Evolutionary conservation across 1,284 basidiomycete genomes (phyloP).

Genomic region (Spongispora temasekensis): DNA sequence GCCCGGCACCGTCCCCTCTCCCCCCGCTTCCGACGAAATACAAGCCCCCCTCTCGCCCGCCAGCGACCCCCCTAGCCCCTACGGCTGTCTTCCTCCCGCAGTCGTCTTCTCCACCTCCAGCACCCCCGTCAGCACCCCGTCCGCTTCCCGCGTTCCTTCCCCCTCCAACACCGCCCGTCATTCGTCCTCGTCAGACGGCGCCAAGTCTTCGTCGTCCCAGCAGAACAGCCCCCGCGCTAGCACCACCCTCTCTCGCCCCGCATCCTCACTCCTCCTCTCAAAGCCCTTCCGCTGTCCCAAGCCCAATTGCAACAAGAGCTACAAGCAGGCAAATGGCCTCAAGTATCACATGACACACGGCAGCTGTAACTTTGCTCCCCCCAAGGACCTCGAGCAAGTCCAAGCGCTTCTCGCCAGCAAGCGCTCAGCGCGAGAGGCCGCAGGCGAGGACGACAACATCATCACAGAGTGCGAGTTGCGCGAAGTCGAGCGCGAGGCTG

Average conservation of each 20-base stretch:
- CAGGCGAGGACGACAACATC: slow-evolving; percentile 36
- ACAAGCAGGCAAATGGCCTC: slow-evolving; percentile 96
- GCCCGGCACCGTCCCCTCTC: slow-evolving; percentile 52
- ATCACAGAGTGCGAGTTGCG: slow-evolving; percentile 69
- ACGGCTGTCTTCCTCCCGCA: slow-evolving; percentile 63
- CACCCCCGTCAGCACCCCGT: slow-evolving; percentile 44
- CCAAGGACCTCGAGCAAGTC: slow-evolving; percentile 74
- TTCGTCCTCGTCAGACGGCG: slow-evolving; percentile 5
- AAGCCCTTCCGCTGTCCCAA: slow-evolving; percentile 98
- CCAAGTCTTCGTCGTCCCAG: slow-evolving; percentile 17
- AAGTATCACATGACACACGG: slow-evolving; percentile 98
- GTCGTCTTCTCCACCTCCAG: slow-evolving; percentile 53
- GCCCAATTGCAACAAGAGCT: slow-evolving; percentile 96
- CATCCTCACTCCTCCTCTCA: slow-evolving; percentile 56
- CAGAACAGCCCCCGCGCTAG: slow-evolving; percentile 40
- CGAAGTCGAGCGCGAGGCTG: slow-evolving; percentile 81
- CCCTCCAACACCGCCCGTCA: slow-evolving; percentile 24
- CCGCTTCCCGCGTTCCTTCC: slow-evolving; percentile 45
- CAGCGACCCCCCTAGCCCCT: slow-evolving; percentile 36
- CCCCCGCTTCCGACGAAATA: slow-evolving; percentile 36
- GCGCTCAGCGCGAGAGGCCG: slow-evolving; percentile 44
- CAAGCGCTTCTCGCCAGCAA: slow-evolving; percentile 67
- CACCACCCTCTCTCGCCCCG: slow-evolving; percentile 52
- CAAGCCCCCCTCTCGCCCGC: slow-evolving; percentile 28
- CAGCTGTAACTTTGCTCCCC: slow-evolving; percentile 89